These are phyloP conservation scores for Syzygium aqueum DNA, from an alignment of 345 rosid genomes.

Conservation along the genomic window DNA sequence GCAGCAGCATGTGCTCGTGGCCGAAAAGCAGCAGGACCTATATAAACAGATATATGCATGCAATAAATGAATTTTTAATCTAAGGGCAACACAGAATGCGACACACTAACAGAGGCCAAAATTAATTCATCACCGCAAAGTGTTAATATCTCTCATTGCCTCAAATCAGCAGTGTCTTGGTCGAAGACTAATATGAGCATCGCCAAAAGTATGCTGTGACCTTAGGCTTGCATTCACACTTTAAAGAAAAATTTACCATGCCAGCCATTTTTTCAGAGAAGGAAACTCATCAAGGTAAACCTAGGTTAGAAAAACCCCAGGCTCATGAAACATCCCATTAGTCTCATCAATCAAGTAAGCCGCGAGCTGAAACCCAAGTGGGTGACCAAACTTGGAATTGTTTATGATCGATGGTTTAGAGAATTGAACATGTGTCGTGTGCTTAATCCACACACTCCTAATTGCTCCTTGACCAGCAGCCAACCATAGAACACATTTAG, in stretches of 20 bases:
- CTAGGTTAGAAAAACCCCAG: background rate
- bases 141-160: background rate
- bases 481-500: background rate
- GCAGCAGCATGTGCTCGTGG: conserved; percentile 64
- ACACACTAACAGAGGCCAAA: background rate
- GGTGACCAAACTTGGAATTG: background rate
- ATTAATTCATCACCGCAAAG: background rate
- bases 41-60: conserved; percentile 2
- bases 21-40: conserved; percentile 99
- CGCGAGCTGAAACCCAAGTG: background rate
- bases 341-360: background rate
- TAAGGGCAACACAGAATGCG: background rate
- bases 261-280: background rate
- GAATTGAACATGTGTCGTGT: background rate
- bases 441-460: background rate
- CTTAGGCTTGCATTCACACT: background rate
- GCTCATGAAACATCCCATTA: background rate
- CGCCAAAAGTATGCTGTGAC: background rate
- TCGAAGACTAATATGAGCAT: background rate
- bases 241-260: background rate
- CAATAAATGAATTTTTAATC: background rate
- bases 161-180: background rate
- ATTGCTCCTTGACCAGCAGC: background rate
- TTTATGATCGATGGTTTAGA: background rate
- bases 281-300: background rate